Conservation (phyloP, 108 stramenopile genomes). For the Asterionellopsis glacialis region DNA sequence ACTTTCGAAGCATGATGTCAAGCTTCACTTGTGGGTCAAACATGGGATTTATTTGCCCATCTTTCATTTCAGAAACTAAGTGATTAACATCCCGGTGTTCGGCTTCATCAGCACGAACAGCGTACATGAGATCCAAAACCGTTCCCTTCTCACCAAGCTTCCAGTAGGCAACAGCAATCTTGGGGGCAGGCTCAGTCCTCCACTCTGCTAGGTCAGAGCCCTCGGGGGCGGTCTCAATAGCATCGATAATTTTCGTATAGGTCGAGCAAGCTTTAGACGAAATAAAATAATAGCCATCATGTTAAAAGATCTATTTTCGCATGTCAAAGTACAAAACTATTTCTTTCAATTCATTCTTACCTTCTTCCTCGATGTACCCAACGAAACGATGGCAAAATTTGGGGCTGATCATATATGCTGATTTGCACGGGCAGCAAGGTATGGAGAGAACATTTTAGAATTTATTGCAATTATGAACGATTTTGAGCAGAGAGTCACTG, state of each 20-base stretch:
- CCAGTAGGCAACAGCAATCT: slow-evolving; percentile 79
- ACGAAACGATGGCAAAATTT: slow-evolving; percentile 94
- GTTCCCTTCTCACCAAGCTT: slow-evolving; percentile 84
- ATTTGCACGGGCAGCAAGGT: no score
- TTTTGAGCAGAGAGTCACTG: no score
- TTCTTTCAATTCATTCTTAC: no score
- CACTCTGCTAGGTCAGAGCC: slow-evolving; percentile 76
- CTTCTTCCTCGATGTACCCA: slow-evolving; percentile 94
- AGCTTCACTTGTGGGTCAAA: slow-evolving; percentile 65
- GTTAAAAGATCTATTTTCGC: no score
- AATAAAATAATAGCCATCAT: no score
- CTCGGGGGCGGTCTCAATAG: slow-evolving; percentile 77
- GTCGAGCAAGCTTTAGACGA: slow-evolving; percentile 52
- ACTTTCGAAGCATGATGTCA: slow-evolving; percentile 61
- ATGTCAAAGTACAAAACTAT: no score
- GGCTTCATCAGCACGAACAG: slow-evolving; percentile 91
- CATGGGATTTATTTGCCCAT: slow-evolving; percentile 61
- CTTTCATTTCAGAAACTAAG: slow-evolving; percentile 42
- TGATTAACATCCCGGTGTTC: slow-evolving; percentile 96
- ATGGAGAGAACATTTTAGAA: no score
- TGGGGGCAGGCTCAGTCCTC: slow-evolving; percentile 65
- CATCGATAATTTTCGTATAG: slow-evolving; percentile 88
- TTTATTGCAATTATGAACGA: no score
- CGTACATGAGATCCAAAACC: slow-evolving; percentile 86
- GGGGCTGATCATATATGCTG: slow-evolving; percentile 85